phyloP scores from a whole-genome alignment of 169 alveolate genomes.

The Babesia caballi region DNA sequence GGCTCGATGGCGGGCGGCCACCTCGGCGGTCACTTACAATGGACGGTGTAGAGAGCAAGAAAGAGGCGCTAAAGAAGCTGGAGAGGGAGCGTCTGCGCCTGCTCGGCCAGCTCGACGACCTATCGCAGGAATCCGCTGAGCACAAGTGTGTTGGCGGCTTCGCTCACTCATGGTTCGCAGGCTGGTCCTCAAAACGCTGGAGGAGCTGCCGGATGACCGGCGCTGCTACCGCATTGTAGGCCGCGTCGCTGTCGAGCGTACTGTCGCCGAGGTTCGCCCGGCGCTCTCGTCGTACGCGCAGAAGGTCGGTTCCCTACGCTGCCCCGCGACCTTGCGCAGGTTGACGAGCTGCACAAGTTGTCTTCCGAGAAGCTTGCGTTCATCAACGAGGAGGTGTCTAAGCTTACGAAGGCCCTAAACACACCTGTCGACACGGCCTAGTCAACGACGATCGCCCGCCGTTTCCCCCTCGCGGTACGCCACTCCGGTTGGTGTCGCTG shows the following conservation, averaged over 20 bases:
- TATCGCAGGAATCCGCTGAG: slow-evolving; percentile 82
- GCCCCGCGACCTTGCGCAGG: background rate
- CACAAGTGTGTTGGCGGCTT: slow-evolving; percentile 67
- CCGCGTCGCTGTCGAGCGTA: slow-evolving; percentile 86
- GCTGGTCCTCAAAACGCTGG: slow-evolving; percentile 83
- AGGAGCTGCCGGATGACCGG: slow-evolving; percentile 79
- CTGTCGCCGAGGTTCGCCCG: slow-evolving; percentile 86
- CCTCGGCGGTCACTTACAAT: background rate
- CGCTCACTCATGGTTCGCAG: slow-evolving; percentile 33
- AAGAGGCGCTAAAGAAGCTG: slow-evolving; percentile 43
- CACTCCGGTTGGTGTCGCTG: background rate
- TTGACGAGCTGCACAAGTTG: slow-evolving; percentile 28
- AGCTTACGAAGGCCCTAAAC: slow-evolving; percentile 19
- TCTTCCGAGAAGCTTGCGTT: slow-evolving; percentile 12
- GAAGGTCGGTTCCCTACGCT: slow-evolving; percentile 8
- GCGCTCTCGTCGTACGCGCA: slow-evolving; percentile 43
- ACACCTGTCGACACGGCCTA: slow-evolving; percentile 4
- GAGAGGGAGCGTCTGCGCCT: slow-evolving; percentile 53
- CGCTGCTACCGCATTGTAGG: slow-evolving; percentile 88
- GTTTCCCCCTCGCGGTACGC: no score
- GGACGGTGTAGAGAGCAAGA: slow-evolving; percentile 44
- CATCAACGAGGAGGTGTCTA: slow-evolving; percentile 43
- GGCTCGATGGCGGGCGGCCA: no score
- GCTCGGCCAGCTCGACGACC: slow-evolving; percentile 71
- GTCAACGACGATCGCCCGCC: no score